phyloP scores from a whole-genome alignment of 2,329 filamentous ascomycete species.

The Alternaria sp. region DNA sequence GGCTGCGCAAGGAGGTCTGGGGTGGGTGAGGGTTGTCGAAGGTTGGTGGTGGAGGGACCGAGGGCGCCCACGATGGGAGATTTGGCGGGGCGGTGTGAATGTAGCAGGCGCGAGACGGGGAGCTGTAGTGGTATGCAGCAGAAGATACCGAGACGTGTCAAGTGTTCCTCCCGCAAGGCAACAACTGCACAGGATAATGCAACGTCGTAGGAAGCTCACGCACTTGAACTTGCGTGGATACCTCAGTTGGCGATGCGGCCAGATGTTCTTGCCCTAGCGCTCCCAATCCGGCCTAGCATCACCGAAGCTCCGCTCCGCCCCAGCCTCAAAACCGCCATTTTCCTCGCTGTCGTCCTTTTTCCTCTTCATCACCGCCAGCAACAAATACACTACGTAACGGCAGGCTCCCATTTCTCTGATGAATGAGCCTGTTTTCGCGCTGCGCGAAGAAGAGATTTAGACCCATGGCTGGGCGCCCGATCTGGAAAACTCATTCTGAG shows the following conservation, averaged over 20 bases:
- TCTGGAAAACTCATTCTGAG: constrained; percentile 69
- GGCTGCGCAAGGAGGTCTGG: neutral
- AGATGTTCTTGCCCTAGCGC: constrained; percentile 22
- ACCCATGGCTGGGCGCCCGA: constrained; percentile 76
- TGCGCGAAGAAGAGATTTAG: constrained; percentile 66
- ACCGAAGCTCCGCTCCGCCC: constrained; percentile 17
- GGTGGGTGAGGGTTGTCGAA: constrained; percentile 21
- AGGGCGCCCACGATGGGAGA: constrained; percentile 39
- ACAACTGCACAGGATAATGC: constrained; percentile 15
- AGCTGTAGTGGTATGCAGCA: constrained; percentile 5
- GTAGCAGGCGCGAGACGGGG: constrained; percentile 8
- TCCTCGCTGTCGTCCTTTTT: constrained; percentile 49
- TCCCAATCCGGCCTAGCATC: constrained; percentile 28
- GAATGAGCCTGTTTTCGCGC: constrained; percentile 69
- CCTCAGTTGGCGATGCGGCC: constrained; percentile 14
- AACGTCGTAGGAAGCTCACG: constrained; percentile 34
- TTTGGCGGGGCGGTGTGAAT: constrained; percentile 33
- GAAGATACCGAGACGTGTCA: constrained; percentile 8
- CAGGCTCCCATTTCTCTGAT: constrained; percentile 58
- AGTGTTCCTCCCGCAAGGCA: constrained; percentile 15
- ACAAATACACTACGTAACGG: constrained; percentile 64
- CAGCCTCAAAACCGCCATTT: constrained; percentile 37
- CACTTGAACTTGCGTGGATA: constrained; percentile 12
- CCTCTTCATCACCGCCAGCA: constrained; percentile 61
- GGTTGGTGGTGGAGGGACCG: constrained; percentile 35